A percentile compares a stretch with the other conserved stretches of the same genome.
phyloP scores from a whole-genome alignment of 805 yeast genomes.

The Pichia phayaonensis region DNA sequence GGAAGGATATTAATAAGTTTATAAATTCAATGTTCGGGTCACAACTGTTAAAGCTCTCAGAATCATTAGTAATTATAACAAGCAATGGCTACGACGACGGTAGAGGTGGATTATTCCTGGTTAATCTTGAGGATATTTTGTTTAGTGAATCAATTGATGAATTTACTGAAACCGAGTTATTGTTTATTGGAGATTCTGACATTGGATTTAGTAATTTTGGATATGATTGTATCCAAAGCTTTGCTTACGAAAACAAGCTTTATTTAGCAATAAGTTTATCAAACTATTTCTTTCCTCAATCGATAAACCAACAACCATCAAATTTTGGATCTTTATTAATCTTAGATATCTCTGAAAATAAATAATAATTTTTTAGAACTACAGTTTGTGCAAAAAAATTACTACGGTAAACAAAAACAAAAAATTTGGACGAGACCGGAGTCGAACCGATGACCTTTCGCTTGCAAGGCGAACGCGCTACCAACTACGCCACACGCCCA shows the following conservation, averaged over 20 bases:
- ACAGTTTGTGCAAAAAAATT: not conserved
- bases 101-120: constrained; percentile 40
- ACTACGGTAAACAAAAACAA: too few species aligned
- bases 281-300: constrained; percentile 4
- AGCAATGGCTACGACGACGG: constrained; percentile 29
- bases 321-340: not conserved
- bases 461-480: constrained; percentile 77
- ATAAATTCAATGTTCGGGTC: constrained; percentile 18
- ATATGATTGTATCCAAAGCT: constrained; percentile 23
- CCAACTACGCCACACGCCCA: constrained; percentile 78
- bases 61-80: constrained; percentile 28
- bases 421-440: constrained; percentile 60
- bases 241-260: constrained; percentile 12
- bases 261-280: constrained; percentile 33
- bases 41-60: constrained; percentile 8
- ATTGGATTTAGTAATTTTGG: constrained; percentile 41
- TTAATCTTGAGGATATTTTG: constrained; percentile 20
- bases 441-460: constrained; percentile 75
- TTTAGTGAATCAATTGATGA: not conserved
- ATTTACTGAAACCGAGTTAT: constrained; percentile 7
- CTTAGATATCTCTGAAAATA: not conserved
- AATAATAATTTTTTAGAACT: too few species aligned
- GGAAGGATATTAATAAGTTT: not conserved
- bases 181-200: constrained; percentile 19
- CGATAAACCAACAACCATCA: too few species aligned